Evolutionary conservation across 176 grass and related monocot genomes (phyloP).

Genomic region (Phyllostachys edulis): DNA sequence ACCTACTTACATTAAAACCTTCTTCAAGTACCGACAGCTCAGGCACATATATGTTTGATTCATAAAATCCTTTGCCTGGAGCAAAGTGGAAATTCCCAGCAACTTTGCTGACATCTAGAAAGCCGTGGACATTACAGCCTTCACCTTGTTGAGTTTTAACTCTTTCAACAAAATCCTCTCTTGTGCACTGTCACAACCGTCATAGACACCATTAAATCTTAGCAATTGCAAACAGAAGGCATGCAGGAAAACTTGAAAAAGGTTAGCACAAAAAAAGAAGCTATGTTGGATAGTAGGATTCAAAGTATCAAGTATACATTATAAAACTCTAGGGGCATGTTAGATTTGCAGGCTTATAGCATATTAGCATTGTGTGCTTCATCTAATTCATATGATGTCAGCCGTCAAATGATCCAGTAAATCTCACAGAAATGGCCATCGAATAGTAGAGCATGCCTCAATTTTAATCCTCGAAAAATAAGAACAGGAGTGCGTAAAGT

Average conservation of each 20-base stretch:
- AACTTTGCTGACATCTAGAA: slow-evolving; percentile 94
- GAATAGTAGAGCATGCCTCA: neutral
- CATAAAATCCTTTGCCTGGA: slow-evolving; percentile 88
- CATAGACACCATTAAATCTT: slow-evolving; percentile 19
- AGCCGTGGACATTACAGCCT: slow-evolving; percentile 91
- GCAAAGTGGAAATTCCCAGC: slow-evolving; percentile 96
- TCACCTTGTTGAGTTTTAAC: slow-evolving; percentile 85
- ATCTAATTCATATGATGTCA: neutral
- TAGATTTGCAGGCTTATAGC: neutral
- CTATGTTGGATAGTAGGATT: neutral
- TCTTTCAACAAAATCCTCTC: slow-evolving; percentile 88
- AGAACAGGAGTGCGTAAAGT: neutral
- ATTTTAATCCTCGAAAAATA: neutral
- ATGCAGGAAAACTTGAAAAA: neutral
- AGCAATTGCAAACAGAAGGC: slow-evolving; percentile 9
- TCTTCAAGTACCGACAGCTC: slow-evolving; percentile 59
- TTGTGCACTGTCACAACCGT: slow-evolving; percentile 55
- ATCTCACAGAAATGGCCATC: neutral
- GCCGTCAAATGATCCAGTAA: neutral
- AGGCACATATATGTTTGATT: slow-evolving; percentile 70
- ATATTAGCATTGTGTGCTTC: neutral
- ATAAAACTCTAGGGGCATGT: neutral
- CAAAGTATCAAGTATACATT: neutral
- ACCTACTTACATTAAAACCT: slow-evolving; percentile 79
- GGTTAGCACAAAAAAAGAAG: neutral